These are phyloP conservation scores for Thoreauomyces humboldtii DNA, from an alignment of 192 early-diverging fungal species.

Conservation along the genomic window DNA sequence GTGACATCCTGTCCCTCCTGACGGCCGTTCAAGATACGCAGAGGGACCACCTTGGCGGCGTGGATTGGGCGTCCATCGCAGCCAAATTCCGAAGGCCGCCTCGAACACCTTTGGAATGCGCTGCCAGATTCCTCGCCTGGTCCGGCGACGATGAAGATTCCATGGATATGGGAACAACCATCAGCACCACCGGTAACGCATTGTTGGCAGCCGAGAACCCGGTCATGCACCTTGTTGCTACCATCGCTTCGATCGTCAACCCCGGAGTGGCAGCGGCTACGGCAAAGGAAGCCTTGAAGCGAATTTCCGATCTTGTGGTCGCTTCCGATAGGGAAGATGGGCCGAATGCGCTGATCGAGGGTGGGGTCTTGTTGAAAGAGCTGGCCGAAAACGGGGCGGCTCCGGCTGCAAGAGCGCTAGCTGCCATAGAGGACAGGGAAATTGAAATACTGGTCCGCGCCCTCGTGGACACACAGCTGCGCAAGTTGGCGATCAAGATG, in stretches of 20 bases:
- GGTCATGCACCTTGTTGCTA: conserved; percentile 13
- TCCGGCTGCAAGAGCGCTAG: neutral
- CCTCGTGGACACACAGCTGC: conserved; percentile 5
- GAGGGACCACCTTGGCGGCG: no score
- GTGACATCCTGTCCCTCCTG: neutral
- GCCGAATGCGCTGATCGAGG: neutral
- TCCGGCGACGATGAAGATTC: no score
- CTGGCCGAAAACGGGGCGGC: neutral
- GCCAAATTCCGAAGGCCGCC: neutral
- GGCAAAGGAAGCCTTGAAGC: conserved; percentile 10
- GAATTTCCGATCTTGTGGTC: neutral
- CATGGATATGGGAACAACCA: neutral
- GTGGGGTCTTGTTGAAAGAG: neutral
- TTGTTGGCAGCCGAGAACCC: conserved; percentile 6
- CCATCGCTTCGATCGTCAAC: neutral
- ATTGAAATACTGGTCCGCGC: conserved; percentile 5
- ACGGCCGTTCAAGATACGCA: no score
- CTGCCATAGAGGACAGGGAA: conserved; percentile 3
- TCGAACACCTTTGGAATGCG: neutral
- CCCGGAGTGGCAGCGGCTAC: conserved; percentile 19
- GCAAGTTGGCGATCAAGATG: conserved; percentile 16
- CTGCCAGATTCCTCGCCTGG: neutral
- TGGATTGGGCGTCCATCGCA: neutral
- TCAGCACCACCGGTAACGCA: neutral
- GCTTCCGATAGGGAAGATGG: neutral